Base-by-base conservation (phyloP, 306 rosid species). In the Pterocarpus santalinus region DNA sequence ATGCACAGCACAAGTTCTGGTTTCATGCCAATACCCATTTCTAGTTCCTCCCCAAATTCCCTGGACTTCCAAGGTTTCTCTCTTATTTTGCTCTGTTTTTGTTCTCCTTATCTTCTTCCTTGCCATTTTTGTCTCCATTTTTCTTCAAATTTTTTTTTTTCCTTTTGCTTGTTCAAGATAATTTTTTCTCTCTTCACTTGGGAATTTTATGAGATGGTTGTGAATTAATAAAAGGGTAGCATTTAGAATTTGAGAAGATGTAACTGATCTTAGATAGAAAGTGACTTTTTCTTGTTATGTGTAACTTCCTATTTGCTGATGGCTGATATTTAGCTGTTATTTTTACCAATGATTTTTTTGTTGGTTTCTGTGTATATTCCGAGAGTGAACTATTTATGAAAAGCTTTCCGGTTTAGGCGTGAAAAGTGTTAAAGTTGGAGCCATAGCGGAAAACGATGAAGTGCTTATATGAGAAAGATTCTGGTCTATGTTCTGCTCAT, bases 361-460 rank as follows among this genome's bases (percentile, higher is more conserved):
- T 63, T 16, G 47, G 56, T 52, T 12, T 49, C 17, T 51, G 8
- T 75, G 60, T 62, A 73, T 53, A 66, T 77, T 80, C 71, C 77
- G 47, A 72, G 69, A 67, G 67, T 72, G 81, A 55, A 39, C 46
- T 80, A 69, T 69, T 51, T 80, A 44, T 80, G 58, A 74, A 65
- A 60, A 61, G 82, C 69, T 83, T 80, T 83, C 79, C 49, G 10
- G 57, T 83, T 81, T 65, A n/a, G 75, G 69, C 16, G 53, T 39
- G 69, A 67, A 57, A 75, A 53, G 35, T 28, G 52, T 66, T 30
- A 2, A 44, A 57, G 68, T 79, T 57, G 53, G 76, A 82, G 65
- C 62, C 13, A 34, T 81, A 75, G 85, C 58, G 69, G 66, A 63
- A 53, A 85, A 64, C 51, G 52, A 91, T 85, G 87, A 85, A 76